phyloP scores from a whole-genome alignment of 2,329 filamentous ascomycete genomes.

The Colletotrichum scovillei region DNA sequence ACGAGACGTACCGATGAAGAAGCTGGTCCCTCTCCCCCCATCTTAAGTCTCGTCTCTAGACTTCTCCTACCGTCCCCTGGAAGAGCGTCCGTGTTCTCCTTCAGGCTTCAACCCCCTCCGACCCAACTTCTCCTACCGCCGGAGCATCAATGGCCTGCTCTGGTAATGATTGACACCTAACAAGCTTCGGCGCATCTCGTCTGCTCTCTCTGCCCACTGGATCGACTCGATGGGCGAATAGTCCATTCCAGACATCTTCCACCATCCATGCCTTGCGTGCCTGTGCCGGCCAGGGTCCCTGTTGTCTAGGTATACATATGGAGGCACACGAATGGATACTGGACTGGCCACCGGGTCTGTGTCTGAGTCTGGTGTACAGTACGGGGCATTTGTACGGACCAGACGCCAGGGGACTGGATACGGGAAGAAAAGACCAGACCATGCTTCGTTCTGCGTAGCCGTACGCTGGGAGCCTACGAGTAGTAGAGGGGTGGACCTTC shows the following conservation, averaged over 20 bases:
- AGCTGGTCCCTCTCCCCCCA: constrained; percentile 4
- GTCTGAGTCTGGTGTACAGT: neutral
- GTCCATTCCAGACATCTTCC: constrained; percentile 19
- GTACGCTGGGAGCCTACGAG: neutral
- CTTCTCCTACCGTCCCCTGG: neutral
- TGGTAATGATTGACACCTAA: constrained; percentile 9
- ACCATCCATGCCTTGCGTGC: constrained; percentile 22
- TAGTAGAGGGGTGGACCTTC: constrained; percentile 18
- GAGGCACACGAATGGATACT: too few relatives aligned
- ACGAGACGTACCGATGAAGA: neutral
- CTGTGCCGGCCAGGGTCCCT: constrained; percentile 7
- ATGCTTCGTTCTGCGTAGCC: neutral
- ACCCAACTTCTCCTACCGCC: neutral
- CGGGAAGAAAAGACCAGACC: neutral
- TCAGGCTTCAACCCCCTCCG: neutral
- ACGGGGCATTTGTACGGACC: neutral
- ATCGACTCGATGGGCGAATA: constrained; percentile 14
- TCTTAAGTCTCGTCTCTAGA: constrained; percentile 12
- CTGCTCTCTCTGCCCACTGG: constrained; percentile 8
- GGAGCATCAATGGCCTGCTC: constrained; percentile 8
- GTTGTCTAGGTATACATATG: neutral
- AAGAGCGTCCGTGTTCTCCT: neutral
- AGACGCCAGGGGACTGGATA: constrained; percentile 20
- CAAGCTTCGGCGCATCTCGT: constrained; percentile 14
- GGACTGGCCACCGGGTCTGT: too few relatives aligned